Conservation (phyloP, 495 filamentous ascomycete species). For the Aspergillus sclerotiicarbonarius region DNA sequence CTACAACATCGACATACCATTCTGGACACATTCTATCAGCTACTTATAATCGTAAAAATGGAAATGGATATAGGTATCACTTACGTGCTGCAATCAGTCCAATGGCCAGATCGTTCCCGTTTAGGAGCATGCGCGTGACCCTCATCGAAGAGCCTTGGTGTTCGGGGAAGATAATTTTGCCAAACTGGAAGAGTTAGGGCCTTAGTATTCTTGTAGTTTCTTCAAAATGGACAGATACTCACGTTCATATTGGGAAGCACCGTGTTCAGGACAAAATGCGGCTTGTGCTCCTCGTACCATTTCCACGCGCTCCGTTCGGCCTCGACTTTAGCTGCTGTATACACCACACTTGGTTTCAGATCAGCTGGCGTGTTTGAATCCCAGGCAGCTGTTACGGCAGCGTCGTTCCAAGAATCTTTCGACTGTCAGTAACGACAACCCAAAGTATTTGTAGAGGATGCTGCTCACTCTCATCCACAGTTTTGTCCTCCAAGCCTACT, state of each 20-base stretch:
- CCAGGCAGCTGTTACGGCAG: constrained; percentile 33
- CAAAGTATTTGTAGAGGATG: not conserved
- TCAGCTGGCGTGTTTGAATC: constrained; percentile 6
- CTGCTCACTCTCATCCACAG: not conserved
- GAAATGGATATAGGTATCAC: no score
- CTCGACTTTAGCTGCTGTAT: not conserved
- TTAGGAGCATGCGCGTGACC: not conserved
- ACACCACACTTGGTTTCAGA: constrained; percentile 41
- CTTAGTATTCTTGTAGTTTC: not conserved
- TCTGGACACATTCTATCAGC: constrained; percentile 8
- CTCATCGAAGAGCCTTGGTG: not conserved
- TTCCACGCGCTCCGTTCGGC: not conserved
- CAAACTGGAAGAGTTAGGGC: not conserved
- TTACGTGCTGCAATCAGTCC: not conserved
- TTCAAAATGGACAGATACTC: not conserved
- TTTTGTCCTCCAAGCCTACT: not conserved
- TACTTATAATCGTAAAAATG: not conserved
- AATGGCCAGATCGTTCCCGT: not conserved
- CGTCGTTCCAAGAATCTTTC: constrained; percentile 49
- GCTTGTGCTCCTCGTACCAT: not conserved
- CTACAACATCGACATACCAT: constrained; percentile 46
- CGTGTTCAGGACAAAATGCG: constrained; percentile 4
- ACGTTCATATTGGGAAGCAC: constrained; percentile 47
- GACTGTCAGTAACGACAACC: not conserved
- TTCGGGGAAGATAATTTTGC: not conserved